Conservation (phyloP, 768 basidiomycete species). For the Termitomyces sp. region DNA sequence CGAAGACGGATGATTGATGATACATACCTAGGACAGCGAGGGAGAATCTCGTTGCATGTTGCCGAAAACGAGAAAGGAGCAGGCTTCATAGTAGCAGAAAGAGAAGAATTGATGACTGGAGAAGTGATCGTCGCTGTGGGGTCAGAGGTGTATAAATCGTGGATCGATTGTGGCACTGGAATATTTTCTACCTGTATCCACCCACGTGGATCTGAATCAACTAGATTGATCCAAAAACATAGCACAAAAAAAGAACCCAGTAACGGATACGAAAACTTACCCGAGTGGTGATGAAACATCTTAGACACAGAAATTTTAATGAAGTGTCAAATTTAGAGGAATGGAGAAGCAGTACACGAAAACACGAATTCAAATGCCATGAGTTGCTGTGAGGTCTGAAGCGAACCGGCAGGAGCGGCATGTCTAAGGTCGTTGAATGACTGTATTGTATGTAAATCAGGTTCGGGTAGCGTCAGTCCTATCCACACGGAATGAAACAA, state of each 20-base stretch:
- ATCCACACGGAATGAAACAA: not conserved
- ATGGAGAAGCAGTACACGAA: not conserved
- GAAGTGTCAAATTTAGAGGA: not conserved
- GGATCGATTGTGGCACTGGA: not conserved
- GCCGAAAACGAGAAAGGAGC: not conserved
- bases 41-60: too few relatives aligned
- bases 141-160: not conserved
- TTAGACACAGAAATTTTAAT: not conserved
- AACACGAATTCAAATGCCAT: not conserved
- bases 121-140: not conserved
- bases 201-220: not conserved
- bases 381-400: not conserved
- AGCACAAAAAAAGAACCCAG: not conserved
- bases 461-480: too few relatives aligned
- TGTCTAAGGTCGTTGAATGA: not conserved
- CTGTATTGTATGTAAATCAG: too few relatives aligned
- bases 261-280: not conserved
- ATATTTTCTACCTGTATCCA: too few relatives aligned
- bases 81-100: not conserved
- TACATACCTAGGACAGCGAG: not conserved
- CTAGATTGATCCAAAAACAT: not conserved
- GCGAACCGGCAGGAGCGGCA: not conserved
- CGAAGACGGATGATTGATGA: not conserved
- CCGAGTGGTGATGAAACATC: too few relatives aligned
- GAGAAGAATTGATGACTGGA: not conserved